Evolutionary conservation across 2,329 filamentous ascomycete genomes (phyloP).

Genomic region (Paraconiothyrium brasiliense): DNA sequence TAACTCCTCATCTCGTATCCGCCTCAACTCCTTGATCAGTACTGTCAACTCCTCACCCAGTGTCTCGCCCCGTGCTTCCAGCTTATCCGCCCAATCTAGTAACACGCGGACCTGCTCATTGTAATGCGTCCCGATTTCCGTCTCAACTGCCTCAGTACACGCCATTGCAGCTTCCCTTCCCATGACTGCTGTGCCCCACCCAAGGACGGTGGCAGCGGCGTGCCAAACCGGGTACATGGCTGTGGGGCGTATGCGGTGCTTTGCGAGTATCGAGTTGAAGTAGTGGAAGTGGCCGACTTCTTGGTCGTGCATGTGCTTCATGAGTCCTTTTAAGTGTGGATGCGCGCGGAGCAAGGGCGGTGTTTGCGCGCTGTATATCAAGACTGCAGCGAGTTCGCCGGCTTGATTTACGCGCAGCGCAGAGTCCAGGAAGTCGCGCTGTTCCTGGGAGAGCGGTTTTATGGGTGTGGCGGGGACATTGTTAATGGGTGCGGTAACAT

Average conservation of each 20-base stretch:
- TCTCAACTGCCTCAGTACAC: slow-evolving; percentile 97
- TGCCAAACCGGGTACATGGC: slow-evolving; percentile 93
- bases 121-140: slow-evolving; percentile 95
- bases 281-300: slow-evolving; percentile 86
- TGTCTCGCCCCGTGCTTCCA: slow-evolving; percentile 80
- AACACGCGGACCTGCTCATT: slow-evolving; percentile 88
- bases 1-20: slow-evolving; percentile 93
- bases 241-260: slow-evolving; percentile 90
- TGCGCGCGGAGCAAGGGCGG: slow-evolving; percentile 81
- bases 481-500: slow-evolving; percentile 20
- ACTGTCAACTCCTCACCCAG: slow-evolving; percentile 79
- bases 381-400: slow-evolving; percentile 92
- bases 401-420: slow-evolving; percentile 93
- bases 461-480: slow-evolving; percentile 20
- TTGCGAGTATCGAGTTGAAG: slow-evolving; percentile 84
- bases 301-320: slow-evolving; percentile 98
- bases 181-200: slow-evolving; percentile 89
- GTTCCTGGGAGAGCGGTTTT: slow-evolving; percentile 40
- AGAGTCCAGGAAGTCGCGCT: slow-evolving; percentile 50
- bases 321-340: slow-evolving; percentile 86
- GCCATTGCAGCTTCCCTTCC: slow-evolving; percentile 97
- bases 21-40: slow-evolving; percentile 76
- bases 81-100: slow-evolving; percentile 80
- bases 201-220: slow-evolving; percentile 78
- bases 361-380: slow-evolving; percentile 92